Conservation (phyloP, 1,139 yeast genomes). For the Hyphopichia pseudoburtonii region DNA sequence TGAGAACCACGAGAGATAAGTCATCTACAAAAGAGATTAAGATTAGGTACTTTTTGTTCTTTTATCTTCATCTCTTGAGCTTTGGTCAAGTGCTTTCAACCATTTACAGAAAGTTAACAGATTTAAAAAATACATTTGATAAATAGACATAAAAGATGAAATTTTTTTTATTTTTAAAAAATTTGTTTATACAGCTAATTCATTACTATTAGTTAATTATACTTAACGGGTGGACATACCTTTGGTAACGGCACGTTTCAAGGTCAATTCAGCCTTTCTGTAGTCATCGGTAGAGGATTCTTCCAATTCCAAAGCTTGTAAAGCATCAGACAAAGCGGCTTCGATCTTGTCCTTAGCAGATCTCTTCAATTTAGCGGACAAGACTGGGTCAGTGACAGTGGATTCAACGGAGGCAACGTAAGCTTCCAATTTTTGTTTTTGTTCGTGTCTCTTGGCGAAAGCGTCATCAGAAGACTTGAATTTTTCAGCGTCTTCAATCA, state of each 20-base stretch:
- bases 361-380: constrained; percentile 97
- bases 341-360: constrained; percentile 98
- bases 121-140: too few species aligned
- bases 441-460: constrained; percentile 99
- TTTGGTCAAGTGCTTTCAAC: too few species aligned
- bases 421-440: constrained; percentile 98
- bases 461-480: constrained; percentile 99
- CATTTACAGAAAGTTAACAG: too few species aligned
- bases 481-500: constrained; percentile 98
- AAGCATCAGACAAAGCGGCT: constrained; percentile 97
- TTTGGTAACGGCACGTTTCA: constrained; percentile 99
- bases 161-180: too few species aligned
- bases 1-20: too few species aligned
- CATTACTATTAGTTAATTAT: constrained; percentile 10
- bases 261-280: constrained; percentile 99
- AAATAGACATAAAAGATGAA: too few species aligned
- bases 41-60: too few species aligned
- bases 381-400: constrained; percentile 96
- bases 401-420: constrained; percentile 97
- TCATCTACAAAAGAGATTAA: too few species aligned
- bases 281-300: constrained; percentile 95
- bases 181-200: constrained; percentile 21
- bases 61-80: too few species aligned
- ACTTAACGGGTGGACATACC: constrained; percentile 98
- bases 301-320: constrained; percentile 96